Conservation (phyloP, 2,329 filamentous ascomycete genomes). For the Fusarium euwallaceae region DNA sequence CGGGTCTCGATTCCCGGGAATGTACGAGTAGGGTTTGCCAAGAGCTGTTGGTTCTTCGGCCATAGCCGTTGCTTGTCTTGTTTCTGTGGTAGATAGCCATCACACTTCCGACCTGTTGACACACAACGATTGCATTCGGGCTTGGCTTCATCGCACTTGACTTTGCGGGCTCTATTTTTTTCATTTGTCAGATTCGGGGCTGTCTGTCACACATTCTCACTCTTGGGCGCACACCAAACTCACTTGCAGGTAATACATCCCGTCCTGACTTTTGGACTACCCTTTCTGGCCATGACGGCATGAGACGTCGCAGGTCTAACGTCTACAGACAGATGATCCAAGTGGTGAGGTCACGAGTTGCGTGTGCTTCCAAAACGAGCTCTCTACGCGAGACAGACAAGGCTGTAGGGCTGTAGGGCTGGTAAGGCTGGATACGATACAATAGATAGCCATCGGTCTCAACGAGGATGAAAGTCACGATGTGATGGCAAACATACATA, state of each 20-base stretch:
- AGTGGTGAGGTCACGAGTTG: not conserved
- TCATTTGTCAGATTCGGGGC: not conserved
- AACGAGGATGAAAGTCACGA: not conserved
- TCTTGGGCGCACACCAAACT: not conserved
- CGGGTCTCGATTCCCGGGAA: not conserved
- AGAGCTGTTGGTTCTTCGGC: not conserved
- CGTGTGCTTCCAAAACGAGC: not conserved
- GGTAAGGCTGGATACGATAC: not conserved
- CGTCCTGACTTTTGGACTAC: constrained; percentile 8
- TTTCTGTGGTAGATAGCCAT: constrained; percentile 5
- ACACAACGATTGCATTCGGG: constrained; percentile 18
- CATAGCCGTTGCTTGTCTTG: not conserved
- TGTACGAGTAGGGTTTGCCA: not conserved
- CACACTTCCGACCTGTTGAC: constrained; percentile 12
- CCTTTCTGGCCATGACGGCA: constrained; percentile 5
- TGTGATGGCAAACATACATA: not conserved
- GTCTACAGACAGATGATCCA: not conserved
- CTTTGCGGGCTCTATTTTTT: constrained; percentile 16
- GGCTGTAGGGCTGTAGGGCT: constrained; percentile 7
- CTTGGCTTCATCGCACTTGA: constrained; percentile 20
- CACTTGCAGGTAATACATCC: constrained; percentile 23
- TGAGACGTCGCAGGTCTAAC: not conserved
- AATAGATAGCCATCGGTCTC: not conserved
- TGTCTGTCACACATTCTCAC: not conserved
- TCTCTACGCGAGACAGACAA: not conserved